Percentiles rank a stretch among this genome's conserved stretches.
These are phyloP conservation scores for Pseudomassariella vexata DNA, from an alignment of 2,329 filamentous ascomycete genomes.

Conservation along the genomic window DNA sequence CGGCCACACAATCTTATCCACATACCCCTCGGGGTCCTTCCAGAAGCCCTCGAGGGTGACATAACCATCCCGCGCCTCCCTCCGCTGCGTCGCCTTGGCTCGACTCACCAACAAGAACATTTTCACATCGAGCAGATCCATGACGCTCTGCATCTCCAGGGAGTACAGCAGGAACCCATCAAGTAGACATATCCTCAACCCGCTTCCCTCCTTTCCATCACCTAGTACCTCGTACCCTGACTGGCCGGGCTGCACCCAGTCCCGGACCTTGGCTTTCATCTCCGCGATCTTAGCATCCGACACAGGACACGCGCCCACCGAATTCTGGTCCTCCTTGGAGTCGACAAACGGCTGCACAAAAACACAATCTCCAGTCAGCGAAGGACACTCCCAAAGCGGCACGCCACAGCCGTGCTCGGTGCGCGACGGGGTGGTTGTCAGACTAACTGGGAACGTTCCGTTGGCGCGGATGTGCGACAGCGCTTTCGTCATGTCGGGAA, in stretches of 20 bases:
- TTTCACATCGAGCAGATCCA: conserved; percentile 63
- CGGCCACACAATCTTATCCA: conserved; percentile 93
- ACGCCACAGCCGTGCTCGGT: conserved; percentile 18
- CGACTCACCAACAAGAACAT: conserved; percentile 72
- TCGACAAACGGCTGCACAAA: conserved; percentile 38
- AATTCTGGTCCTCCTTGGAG: conserved; percentile 60
- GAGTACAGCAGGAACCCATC: conserved; percentile 88
- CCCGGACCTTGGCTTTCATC: conserved; percentile 40
- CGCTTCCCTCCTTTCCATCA: conserved; percentile 3
- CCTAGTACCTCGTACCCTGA: conserved; percentile 32
- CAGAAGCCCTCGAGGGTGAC: conserved; percentile 87
- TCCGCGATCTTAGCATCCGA: conserved; percentile 37
- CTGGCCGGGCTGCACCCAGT: conserved; percentile 38
- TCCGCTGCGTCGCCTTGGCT: conserved; percentile 54
- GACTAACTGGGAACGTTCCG: conserved; percentile 58
- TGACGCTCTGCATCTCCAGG: conserved; percentile 45
- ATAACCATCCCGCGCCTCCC: conserved; percentile 68
- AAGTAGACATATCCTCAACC: conserved; percentile 60
- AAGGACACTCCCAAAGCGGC: too few relatives aligned
- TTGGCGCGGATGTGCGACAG: conserved; percentile 65
- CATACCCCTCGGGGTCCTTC: conserved; percentile 89
- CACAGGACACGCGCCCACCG: conserved; percentile 50
- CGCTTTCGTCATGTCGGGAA: conserved; percentile 60
- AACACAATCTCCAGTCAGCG: too few relatives aligned
- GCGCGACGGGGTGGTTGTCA: conserved; percentile 7